phyloP scores from a whole-genome alignment of 306 rosid species.

The Carpinus fangiana region DNA sequence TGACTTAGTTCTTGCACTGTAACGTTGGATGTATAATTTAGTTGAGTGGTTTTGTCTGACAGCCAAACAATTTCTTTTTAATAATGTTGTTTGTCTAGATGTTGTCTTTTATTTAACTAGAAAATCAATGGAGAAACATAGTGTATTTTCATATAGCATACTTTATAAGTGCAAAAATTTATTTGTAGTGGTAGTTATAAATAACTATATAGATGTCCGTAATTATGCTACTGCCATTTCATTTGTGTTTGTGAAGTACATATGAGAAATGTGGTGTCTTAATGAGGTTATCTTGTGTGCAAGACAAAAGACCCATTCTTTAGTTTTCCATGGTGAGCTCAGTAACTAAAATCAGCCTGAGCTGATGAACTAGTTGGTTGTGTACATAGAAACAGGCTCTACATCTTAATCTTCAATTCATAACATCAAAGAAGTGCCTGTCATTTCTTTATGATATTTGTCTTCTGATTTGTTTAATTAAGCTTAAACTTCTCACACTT shows the following conservation, averaged over 20 bases:
- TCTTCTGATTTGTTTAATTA: no score
- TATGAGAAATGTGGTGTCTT: neutral
- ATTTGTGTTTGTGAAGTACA: neutral
- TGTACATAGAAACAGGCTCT: no score
- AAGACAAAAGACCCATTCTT: neutral
- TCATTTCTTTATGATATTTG: no score
- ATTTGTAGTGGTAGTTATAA: neutral
- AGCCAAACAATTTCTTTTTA: neutral
- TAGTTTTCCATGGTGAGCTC: neutral
- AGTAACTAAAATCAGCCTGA: neutral
- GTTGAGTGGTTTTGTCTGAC: slow-evolving; percentile 1
- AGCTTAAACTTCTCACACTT: neutral
- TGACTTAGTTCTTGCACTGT: slow-evolving; percentile 19
- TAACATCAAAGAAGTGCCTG: neutral
- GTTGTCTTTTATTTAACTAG: neutral
- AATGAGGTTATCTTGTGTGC: neutral
- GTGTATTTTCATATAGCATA: neutral
- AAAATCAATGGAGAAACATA: neutral
- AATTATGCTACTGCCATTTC: neutral
- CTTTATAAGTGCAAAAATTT: neutral
- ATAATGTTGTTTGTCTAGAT: neutral
- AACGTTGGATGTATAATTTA: neutral
- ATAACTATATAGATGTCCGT: neutral
- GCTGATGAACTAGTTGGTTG: neutral
- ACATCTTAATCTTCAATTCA: neutral